Evolutionary conservation across 495 filamentous ascomycete genomes (phyloP).

Genomic region (Mytilinidion resinicola): DNA sequence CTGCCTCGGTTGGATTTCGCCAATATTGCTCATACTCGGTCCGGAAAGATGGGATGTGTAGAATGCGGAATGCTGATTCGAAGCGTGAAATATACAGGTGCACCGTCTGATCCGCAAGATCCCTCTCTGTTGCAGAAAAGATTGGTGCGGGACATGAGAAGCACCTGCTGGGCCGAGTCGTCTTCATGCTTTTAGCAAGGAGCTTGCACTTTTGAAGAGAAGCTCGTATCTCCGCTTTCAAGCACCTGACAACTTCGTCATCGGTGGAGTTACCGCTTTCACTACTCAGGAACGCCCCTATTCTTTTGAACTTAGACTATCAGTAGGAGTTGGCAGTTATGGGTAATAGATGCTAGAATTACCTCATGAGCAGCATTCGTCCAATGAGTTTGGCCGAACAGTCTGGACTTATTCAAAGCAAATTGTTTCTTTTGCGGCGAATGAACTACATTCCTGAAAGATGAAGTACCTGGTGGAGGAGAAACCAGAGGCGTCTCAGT

Average conservation of each 20-base stretch:
- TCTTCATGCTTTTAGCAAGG: constrained; percentile 10
- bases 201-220: background rate
- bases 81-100: constrained; percentile 12
- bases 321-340: background rate
- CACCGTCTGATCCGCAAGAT: constrained; percentile 10
- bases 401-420: constrained; percentile 8
- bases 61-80: constrained; percentile 9
- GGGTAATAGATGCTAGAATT: background rate
- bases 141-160: background rate
- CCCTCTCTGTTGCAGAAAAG: background rate
- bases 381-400: constrained; percentile 19
- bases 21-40: constrained; percentile 15
- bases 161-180: background rate
- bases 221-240: too few species aligned
- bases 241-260: too few species aligned
- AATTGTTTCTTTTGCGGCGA: constrained; percentile 2
- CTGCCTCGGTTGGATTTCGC: background rate
- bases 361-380: constrained; percentile 7
- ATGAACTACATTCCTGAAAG: background rate
- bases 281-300: background rate
- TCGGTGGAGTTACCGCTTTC: too few species aligned
- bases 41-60: constrained; percentile 15
- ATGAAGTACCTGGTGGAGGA: background rate
- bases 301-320: background rate
- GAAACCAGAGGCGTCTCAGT: background rate